Evolutionary conservation across 2,329 filamentous ascomycete genomes (phyloP).

Genomic region (Aspergillus sp.): DNA sequence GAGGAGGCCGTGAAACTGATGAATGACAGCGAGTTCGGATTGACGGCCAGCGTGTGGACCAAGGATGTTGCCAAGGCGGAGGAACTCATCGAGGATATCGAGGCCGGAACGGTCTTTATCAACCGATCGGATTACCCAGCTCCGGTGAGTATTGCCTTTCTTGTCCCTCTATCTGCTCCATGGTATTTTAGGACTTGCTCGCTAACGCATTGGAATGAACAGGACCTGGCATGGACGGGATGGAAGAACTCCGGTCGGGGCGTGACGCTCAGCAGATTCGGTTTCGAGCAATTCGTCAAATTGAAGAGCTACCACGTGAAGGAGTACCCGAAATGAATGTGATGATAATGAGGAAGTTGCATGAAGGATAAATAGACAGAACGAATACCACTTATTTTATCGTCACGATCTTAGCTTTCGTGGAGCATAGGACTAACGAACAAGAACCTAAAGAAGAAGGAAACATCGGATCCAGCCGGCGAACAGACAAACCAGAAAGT

Average conservation of each 20-base stretch:
- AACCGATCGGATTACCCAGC: constrained; percentile 91
- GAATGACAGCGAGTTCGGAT: constrained; percentile 92
- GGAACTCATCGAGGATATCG: constrained; percentile 74
- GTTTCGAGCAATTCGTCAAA: constrained; percentile 94
- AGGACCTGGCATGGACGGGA: constrained; percentile 94
- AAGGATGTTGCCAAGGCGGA: constrained; percentile 77
- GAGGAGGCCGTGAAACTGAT: constrained; percentile 79
- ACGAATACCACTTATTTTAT: background rate
- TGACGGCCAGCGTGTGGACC: constrained; percentile 97
- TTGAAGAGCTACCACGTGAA: constrained; percentile 96
- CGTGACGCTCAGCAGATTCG: constrained; percentile 82
- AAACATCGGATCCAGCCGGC: no score
- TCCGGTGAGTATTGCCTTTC: constrained; percentile 62
- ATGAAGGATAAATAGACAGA: background rate
- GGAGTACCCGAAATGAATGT: constrained; percentile 60
- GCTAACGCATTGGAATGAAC: constrained; percentile 8
- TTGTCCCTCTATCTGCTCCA: background rate
- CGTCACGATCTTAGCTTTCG: no score
- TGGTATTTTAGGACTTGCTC: background rate
- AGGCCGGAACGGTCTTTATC: constrained; percentile 94
- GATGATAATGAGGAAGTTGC: background rate
- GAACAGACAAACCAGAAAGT: background rate
- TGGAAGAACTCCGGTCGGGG: constrained; percentile 98
- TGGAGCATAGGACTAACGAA: no score
- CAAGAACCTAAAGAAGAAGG: no score